Conservation (phyloP, 2,329 filamentous ascomycete genomes). For the Ophiocordyceps unilateralis region DNA sequence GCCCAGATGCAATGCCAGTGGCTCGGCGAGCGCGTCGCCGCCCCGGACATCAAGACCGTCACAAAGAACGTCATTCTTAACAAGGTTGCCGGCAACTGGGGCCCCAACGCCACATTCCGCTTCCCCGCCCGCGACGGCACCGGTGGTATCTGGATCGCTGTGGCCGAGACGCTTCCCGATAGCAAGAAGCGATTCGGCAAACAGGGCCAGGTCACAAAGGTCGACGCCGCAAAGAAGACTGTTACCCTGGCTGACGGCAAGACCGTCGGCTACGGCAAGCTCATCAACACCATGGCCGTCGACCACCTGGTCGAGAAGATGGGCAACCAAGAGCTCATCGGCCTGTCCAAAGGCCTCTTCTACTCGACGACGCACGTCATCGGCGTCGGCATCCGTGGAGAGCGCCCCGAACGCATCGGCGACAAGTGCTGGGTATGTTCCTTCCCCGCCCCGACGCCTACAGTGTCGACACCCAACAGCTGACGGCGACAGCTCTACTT, state of each 20-base stretch:
- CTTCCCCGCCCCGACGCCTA: not conserved
- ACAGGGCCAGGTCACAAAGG: slow-evolving; percentile 66
- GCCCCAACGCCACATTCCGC: slow-evolving; percentile 93
- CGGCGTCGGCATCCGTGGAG: slow-evolving; percentile 83
- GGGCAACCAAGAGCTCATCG: slow-evolving; percentile 69
- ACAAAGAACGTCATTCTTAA: slow-evolving; percentile 89
- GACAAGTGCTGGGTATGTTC: slow-evolving; percentile 90
- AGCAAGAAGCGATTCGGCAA: slow-evolving; percentile 86
- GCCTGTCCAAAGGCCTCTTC: slow-evolving; percentile 77
- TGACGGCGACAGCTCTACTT: slow-evolving; percentile 58
- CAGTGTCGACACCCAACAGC: not conserved
- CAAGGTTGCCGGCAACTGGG: slow-evolving; percentile 95
- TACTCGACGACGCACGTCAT: slow-evolving; percentile 97
- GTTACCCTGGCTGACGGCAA: slow-evolving; percentile 73
- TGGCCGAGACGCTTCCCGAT: slow-evolving; percentile 80
- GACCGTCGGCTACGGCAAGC: slow-evolving; percentile 77
- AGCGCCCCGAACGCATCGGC: slow-evolving; percentile 84
- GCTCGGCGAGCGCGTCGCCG: slow-evolving; percentile 96
- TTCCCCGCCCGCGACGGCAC: slow-evolving; percentile 94
- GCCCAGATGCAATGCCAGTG: slow-evolving; percentile 92
- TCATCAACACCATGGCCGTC: slow-evolving; percentile 91
- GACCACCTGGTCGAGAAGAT: slow-evolving; percentile 78
- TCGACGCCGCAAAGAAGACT: slow-evolving; percentile 71
- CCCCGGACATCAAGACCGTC: slow-evolving; percentile 85
- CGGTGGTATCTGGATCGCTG: slow-evolving; percentile 96